Evolutionary conservation across 495 filamentous ascomycete species (phyloP).

Genomic region (Opeltia flavorubescens): DNA sequence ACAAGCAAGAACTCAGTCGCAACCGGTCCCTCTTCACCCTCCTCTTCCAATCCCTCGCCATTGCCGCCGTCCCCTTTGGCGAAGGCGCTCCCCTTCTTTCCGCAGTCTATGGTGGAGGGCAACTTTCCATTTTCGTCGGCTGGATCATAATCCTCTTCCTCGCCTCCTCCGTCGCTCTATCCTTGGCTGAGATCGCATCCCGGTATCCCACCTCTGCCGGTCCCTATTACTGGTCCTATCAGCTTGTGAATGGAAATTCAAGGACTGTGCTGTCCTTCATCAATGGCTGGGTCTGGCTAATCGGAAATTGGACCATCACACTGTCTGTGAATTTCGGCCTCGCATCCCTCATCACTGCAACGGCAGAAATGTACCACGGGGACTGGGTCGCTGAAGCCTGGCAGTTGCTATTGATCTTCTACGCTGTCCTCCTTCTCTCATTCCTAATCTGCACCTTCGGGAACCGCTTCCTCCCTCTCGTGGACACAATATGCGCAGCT

Average conservation of each 20-base stretch:
- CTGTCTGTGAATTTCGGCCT: conserved; percentile 56
- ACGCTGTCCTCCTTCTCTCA: conserved; percentile 39
- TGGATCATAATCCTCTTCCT: conserved; percentile 28
- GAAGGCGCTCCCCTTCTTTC: conserved; percentile 31
- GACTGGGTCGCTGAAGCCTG: conserved; percentile 28
- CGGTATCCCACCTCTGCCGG: conserved; percentile 37
- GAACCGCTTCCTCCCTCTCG: conserved; percentile 39
- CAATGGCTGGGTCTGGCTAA: conserved; percentile 51
- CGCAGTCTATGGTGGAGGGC: conserved; percentile 30
- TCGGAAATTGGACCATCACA: conserved; percentile 59
- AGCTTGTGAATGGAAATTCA: conserved; percentile 17
- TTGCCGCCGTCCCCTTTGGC: conserved; percentile 33
- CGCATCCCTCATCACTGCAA: conserved; percentile 31
- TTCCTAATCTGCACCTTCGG: conserved; percentile 41
- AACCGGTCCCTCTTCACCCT: conserved; percentile 13
- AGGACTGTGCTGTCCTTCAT: conserved; percentile 43
- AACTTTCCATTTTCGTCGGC: conserved; percentile 28
- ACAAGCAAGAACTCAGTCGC: conserved; percentile 25
- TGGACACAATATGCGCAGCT: conserved; percentile 35
- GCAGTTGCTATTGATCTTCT: conserved; percentile 46
- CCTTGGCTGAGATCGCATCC: conserved; percentile 32
- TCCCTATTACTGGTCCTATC: conserved; percentile 35
- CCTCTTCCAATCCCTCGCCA: conserved; percentile 18
- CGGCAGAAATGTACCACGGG: neutral
- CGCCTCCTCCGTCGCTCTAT: conserved; percentile 27